Base-by-base conservation (phyloP, 208 protist species). In the Leptomonas pyrrhocoris region DNA sequence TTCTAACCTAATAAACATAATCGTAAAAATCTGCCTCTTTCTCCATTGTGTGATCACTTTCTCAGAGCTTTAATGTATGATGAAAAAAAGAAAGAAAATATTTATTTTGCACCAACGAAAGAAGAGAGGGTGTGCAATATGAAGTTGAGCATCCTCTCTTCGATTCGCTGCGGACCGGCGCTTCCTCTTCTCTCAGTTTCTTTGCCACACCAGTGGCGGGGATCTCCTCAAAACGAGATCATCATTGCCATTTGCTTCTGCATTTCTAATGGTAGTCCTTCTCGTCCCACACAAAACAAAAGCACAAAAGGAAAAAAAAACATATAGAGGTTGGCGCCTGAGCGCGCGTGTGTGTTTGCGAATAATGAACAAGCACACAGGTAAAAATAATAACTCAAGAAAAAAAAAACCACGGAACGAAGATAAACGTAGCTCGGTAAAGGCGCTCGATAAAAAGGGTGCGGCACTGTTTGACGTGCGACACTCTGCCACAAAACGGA, bases 1-100 rank as follows among this genome's bases (percentile, higher is more conserved):
- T 38, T 31, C 18, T 62, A 45, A 27, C 25, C 55, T 38, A 65
- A 69, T 68, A 65, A 50, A 76, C 62, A 69, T 69, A 61, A 25
- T 51, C 21, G 8, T 45, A 42, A 31, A 28, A 7, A 13, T 45
- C 25, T 45, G 31, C 23, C 6, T 66, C 45, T 31, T 45, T 56
- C 48, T 42, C 34, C 48, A 18, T 30, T 21, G 19, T 19, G 23
- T 53, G 19, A 40, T n/a, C 16, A 8, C 43, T 28, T 64, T 50
- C 18, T 18, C 13, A 36, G 13, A 5, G 4, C 2, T 49, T 49
- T 25, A 36, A 30, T 34, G 18, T 11, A 50, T 27, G 18, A 62
- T 50, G 49, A 18, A 18, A 36, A 50, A 62, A 62, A 48, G 50
- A 50, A 34, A 31, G 7, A 62, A 18, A 36, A 34, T 23, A 46